Conservation (phyloP, 768 basidiomycete genomes). For the Leucocoprinus sp. region DNA sequence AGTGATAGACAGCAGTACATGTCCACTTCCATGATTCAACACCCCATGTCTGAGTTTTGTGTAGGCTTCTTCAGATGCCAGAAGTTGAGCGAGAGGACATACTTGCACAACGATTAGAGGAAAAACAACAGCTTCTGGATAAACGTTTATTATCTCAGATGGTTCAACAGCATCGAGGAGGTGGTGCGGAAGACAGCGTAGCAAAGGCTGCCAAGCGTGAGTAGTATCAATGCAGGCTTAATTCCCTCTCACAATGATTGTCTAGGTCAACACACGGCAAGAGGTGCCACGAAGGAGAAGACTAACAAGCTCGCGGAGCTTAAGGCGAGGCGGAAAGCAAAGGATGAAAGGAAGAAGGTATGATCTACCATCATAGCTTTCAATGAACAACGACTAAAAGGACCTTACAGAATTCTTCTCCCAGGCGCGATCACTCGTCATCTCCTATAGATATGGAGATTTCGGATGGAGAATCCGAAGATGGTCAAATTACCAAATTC, state of each 20-base stretch:
- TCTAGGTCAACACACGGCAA: conserved; percentile 63
- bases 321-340: conserved; percentile 80
- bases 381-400: conserved; percentile 11
- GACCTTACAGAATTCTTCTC: conserved; percentile 33
- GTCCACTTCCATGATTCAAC: neutral
- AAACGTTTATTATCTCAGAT: conserved; percentile 66
- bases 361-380: conserved; percentile 16
- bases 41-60: neutral
- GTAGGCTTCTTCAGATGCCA: conserved; percentile 68
- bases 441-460: conserved; percentile 85
- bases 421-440: conserved; percentile 64
- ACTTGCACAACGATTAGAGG: conserved; percentile 71
- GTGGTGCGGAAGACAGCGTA: conserved; percentile 47
- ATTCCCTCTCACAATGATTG: conserved; percentile 10
- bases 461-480: conserved; percentile 79
- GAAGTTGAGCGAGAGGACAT: conserved; percentile 89
- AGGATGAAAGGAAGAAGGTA: conserved; percentile 83
- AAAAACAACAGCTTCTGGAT: conserved; percentile 70
- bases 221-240: conserved; percentile 17
- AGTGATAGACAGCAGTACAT: conserved; percentile 75
- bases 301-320: conserved; percentile 73
- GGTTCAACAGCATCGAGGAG: conserved; percentile 54
- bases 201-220: conserved; percentile 72
- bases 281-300: conserved; percentile 78
- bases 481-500: conserved; percentile 66